Percentiles rank a stretch among this genome's conserved stretches.
Evolutionary conservation across 23 red algal species (phyloP).

Genomic region (Gracilaria gracilis): DNA sequence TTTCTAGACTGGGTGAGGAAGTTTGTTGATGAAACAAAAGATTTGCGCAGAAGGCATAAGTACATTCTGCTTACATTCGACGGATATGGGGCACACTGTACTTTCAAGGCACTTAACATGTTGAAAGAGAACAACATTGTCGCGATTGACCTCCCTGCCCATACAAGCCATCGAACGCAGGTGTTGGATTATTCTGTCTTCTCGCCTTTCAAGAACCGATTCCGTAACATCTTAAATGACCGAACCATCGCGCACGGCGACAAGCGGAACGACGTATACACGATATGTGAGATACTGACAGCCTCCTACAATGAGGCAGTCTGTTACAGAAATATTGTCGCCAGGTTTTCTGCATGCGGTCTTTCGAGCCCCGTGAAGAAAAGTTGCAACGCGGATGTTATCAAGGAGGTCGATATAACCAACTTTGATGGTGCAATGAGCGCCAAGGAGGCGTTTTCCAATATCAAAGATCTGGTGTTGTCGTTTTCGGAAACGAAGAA

Average conservation of each 20-base stretch:
- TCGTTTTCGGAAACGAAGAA: no score
- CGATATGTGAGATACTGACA: no score
- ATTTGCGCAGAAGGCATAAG: neutral
- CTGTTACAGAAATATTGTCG: no score
- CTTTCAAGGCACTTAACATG: neutral
- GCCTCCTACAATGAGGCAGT: no score
- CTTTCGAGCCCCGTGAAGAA: no score
- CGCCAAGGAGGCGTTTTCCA: no score
- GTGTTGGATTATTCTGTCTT: conserved; percentile 16
- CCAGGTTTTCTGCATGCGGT: no score
- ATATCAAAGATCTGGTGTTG: no score
- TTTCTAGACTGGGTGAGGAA: neutral
- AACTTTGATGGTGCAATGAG: no score
- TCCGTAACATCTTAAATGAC: neutral
- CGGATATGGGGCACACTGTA: conserved; percentile 11
- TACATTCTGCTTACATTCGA: conserved; percentile 5
- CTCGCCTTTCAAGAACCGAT: neutral
- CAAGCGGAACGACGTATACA: no score
- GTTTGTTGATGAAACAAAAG: neutral
- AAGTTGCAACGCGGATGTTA: no score
- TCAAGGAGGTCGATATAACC: no score
- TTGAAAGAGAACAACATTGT: conserved; percentile 25
- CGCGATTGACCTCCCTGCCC: neutral
- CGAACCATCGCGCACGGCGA: neutral
- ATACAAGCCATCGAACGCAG: conserved; percentile 14